These are phyloP conservation scores for Microdochium trichocladiopsis DNA, from an alignment of 2,329 filamentous ascomycete species.

Conservation along the genomic window DNA sequence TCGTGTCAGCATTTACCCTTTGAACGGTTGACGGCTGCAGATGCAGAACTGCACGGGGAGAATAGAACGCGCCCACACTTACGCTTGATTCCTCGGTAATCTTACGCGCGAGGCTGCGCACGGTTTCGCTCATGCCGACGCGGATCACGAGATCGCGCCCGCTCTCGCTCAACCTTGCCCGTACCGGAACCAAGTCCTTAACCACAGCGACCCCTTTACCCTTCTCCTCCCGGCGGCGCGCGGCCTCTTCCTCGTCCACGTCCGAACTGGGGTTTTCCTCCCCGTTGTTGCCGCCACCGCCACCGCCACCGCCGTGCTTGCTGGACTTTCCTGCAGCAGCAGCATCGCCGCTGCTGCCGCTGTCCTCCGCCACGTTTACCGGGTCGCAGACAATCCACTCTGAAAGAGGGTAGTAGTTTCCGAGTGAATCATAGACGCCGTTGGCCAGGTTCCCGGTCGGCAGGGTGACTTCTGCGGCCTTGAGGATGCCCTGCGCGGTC, in stretches of 20 bases:
- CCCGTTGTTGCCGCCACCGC: slow-evolving; percentile 11
- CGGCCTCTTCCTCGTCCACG: slow-evolving; percentile 24
- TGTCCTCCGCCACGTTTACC: slow-evolving; percentile 37
- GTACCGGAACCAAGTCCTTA: slow-evolving; percentile 48
- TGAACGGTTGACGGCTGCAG: not conserved
- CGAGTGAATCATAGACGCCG: slow-evolving; percentile 65
- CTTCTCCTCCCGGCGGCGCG: slow-evolving; percentile 46
- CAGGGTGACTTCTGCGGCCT: slow-evolving; percentile 69
- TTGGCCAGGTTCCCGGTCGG: slow-evolving; percentile 67
- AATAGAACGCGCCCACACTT: slow-evolving; percentile 23
- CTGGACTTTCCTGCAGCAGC: no score
- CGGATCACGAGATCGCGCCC: slow-evolving; percentile 55
- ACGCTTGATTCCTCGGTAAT: slow-evolving; percentile 59
- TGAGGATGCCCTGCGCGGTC: slow-evolving; percentile 74
- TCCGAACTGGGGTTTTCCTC: slow-evolving; percentile 19
- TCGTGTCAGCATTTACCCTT: not conserved
- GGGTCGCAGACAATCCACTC: slow-evolving; percentile 65
- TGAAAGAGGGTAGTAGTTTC: slow-evolving; percentile 63
- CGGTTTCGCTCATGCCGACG: slow-evolving; percentile 54
- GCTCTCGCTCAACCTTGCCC: slow-evolving; percentile 59
- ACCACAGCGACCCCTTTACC: slow-evolving; percentile 48
- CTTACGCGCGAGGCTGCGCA: slow-evolving; percentile 54
- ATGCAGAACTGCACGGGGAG: slow-evolving; percentile 1
- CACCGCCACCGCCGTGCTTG: no score
- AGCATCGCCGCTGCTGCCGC: not conserved